Base-by-base conservation (phyloP, 257 asterid species). In the Henckelia pumila region DNA sequence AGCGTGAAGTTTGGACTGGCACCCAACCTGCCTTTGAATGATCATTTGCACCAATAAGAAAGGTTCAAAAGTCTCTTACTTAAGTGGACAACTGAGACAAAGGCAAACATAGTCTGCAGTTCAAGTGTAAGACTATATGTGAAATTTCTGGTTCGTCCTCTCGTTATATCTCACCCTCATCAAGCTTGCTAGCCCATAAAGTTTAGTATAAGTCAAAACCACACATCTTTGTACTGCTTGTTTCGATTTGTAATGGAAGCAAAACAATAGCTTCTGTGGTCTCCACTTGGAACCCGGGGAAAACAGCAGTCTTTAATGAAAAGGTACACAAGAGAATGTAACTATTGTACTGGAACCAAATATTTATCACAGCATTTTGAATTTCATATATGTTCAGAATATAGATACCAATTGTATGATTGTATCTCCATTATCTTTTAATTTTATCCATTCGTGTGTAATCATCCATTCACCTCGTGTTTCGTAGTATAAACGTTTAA, bases 1-100 rank as follows among this genome's bases (percentile, higher is more conserved):
- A 89, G 56, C 83, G 75, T 10, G 78, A 69, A 23, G 44, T 86
- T 8, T 90, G 99, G 99, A 66, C 55, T 25, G 78, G 91, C 66
- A 50, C 83, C 57, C 86, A 59, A 66, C 89, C 95, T 22, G 89
- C 84, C 22, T 78, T 7, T 89, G 78, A 80, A 19, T 47, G 44
- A 37, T 29, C 60, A 21, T 56, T 26, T 33, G 37, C 56, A 70
- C 67, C 9, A 55, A 30, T 52, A 26, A 40, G 8, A 55, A 58
- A 8, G 66, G 29, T 71, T 55, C 57, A 22, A 22, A 30, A 33
- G 24, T 56, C 68, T 52, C 23, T 17, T n/a, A 26, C 24, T 44
- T 22, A 9, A 44, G 29, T 9, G 35, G 50, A 55, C 64, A 26
- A 69, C 61, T 49, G 32, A 57, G 55, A 67, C 47, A 70, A 11